Evolutionary conservation across 1,139 yeast species (phyloP), one percentile per base, ranked within the genome.

Genomic region (Hyphopichia khmerensis): DNA sequence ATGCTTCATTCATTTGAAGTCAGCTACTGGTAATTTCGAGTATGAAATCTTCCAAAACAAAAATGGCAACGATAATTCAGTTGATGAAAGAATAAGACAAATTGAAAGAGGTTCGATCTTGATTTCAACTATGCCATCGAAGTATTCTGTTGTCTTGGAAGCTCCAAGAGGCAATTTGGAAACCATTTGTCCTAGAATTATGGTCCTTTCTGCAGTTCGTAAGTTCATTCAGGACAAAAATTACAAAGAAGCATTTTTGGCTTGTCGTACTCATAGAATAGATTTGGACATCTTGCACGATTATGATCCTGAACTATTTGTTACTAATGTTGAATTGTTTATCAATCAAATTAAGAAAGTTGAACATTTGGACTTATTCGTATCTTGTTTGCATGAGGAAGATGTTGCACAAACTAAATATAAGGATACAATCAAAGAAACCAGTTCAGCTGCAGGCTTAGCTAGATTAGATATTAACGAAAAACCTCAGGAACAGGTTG

Each of bases 91-190:
- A 64, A 75, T 87, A 18, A 80, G 99, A 53, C 81, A 84, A 44
- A 84, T 95, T 43, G 99, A 95, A 64, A 77, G 97, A 49, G 99
- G 99, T 1, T 88, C 97, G 0, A 55, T 86, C 27, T 65, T 95
- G 40, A 88, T 93, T 1, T 74, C 93, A 36, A 82, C 81, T 1
- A 83, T 90, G 59, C 97, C 98, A 1, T 81, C 95, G 0, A 86
- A 80, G 45, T 83, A 90, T 44, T 80, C 95, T 0, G 90, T 95
- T 15, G 82, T 88, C 2, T 71, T 95, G 42, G 96, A 95, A 63
- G 97, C 97, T 3, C 96, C 96, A 45, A 79, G 99, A 61, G 99
- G 99, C 47, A 95, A 95, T 55, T 69, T 93, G 51, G 99, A 95
- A 62, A 90, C 98, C 0, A 86, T 95, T 27, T 85, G 82, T 56